phyloP scores from a whole-genome alignment of 345 rosid species.

The Theobroma cacao region DNA sequence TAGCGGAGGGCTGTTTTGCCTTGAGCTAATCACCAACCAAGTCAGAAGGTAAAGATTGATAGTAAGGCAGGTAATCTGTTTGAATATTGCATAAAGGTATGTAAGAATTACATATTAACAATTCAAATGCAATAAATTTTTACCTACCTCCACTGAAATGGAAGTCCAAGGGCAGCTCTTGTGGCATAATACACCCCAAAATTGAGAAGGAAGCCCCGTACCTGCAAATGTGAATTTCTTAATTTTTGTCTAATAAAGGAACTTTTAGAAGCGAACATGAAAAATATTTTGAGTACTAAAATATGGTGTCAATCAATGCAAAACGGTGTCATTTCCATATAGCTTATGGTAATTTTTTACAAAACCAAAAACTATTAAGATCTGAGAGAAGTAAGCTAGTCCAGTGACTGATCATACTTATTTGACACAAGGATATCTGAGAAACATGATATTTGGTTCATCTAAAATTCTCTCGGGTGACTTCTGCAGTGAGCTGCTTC shows the following conservation, averaged over 20 bases:
- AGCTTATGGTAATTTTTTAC: background rate
- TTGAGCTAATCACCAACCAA: background rate
- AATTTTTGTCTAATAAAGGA: slow-evolving; percentile 8
- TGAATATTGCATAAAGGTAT: background rate
- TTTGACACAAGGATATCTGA: background rate
- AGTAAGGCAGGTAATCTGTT: background rate
- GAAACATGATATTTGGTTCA: background rate
- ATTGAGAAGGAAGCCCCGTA: slow-evolving; percentile 92
- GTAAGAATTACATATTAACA: background rate
- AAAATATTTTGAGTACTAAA: background rate
- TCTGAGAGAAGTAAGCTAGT: background rate
- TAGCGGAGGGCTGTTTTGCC: background rate
- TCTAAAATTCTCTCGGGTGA: background rate
- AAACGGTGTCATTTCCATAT: background rate
- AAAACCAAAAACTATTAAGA: slow-evolving; percentile 3
- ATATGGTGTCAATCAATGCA: background rate
- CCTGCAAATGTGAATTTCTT: slow-evolving; percentile 43
- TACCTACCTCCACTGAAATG: slow-evolving; percentile 86
- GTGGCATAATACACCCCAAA: slow-evolving; percentile 93
- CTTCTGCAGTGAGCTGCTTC: background rate
- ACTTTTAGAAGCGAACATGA: slow-evolving; percentile 1
- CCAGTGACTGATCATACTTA: background rate
- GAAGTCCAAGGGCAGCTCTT: slow-evolving; percentile 89
- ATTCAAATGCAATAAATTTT: background rate
- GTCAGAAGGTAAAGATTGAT: background rate